Conservation (phyloP, 164 flowering plant species). For the Vitis labrusca region DNA sequence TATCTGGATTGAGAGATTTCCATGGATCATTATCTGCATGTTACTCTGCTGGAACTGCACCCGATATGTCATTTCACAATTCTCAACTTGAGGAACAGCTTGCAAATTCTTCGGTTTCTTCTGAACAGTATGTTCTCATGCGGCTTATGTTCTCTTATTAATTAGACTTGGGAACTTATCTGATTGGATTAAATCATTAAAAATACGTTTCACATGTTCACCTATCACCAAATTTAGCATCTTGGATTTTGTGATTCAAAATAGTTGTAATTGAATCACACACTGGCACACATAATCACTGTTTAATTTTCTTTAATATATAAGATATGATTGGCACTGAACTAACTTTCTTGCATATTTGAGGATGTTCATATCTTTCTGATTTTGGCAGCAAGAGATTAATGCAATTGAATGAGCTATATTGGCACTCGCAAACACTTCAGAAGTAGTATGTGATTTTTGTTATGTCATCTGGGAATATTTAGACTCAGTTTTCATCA, state of each 20-base stretch:
- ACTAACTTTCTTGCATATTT: too few relatives aligned
- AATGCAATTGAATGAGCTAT: too few relatives aligned
- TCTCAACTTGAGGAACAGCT: slow-evolving; percentile 33
- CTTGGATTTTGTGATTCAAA: background rate
- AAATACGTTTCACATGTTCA: background rate
- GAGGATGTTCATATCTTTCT: too few relatives aligned
- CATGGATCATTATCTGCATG: slow-evolving; percentile 25
- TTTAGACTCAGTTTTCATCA: too few relatives aligned
- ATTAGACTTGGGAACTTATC: background rate
- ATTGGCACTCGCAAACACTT: too few relatives aligned
- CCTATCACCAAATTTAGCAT: background rate
- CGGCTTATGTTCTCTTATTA: background rate
- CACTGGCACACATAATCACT: too few relatives aligned
- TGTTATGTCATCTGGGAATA: too few relatives aligned
- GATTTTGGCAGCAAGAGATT: too few relatives aligned
- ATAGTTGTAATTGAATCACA: background rate
- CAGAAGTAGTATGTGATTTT: too few relatives aligned
- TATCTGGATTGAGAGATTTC: slow-evolving; percentile 19
- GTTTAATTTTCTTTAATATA: too few relatives aligned
- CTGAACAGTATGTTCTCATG: slow-evolving; percentile 34
- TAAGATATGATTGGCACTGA: too few relatives aligned
- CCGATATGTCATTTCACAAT: slow-evolving; percentile 39
- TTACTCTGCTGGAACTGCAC: slow-evolving; percentile 36
- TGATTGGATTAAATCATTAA: background rate
- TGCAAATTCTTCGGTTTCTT: slow-evolving; percentile 23